Evolutionary conservation across 2,329 filamentous ascomycete genomes (phyloP), one percentile per base, ranked within the genome.

Genomic region (Talaromyces sp.): DNA sequence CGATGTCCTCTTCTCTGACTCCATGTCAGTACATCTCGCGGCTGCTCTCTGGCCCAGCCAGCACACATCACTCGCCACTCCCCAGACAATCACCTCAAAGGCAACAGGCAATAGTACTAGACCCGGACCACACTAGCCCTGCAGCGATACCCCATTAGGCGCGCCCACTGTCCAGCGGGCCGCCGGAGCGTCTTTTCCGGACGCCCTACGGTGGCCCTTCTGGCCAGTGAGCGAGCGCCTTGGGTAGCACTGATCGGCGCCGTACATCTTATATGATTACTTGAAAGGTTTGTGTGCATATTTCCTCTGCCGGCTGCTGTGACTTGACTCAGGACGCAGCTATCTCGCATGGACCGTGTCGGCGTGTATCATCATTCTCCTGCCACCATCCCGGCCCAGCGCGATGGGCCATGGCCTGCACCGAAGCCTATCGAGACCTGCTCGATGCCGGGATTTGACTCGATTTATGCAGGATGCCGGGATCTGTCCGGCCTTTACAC

Each of bases 201-300:
- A 18, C 18, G 44, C 44, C 44, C 44, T 47, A 47, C 23, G 44
- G 44, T 12, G 23, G 18, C 14, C 5, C 16, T 40, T 16, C 36
- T 6, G 14, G 14, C 44, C 44, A 47, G 33, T 54, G 54, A 61
- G 16, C 27, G 59, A 34, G 47, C 59, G 59, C 54, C 30, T 56
- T 57, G 34, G 51, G 28, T 47, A 61, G 10, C 16, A 61, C 51
- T 55, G 44, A 47, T 47, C 44, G 44, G 44, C 44, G 44, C 36
- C n/a, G 36, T 7, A 47, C 18, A 27, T 47, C n/a, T 27, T 47
- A 47, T 27, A 47, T 18, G n/a, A 47, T 47, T 47, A 47, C 44
- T 18, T 10, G 44, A 18, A 47, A 47, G 23, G 23, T 47, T 18
- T 47, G 23, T 5, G 7, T 27, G 44, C 44, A 47, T 47, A 27